Percentiles rank a stretch among this genome's conserved stretches.
Evolutionary conservation across 108 stramenopile genomes (phyloP).

Genomic region (Cyclostephanos tholiformis): DNA sequence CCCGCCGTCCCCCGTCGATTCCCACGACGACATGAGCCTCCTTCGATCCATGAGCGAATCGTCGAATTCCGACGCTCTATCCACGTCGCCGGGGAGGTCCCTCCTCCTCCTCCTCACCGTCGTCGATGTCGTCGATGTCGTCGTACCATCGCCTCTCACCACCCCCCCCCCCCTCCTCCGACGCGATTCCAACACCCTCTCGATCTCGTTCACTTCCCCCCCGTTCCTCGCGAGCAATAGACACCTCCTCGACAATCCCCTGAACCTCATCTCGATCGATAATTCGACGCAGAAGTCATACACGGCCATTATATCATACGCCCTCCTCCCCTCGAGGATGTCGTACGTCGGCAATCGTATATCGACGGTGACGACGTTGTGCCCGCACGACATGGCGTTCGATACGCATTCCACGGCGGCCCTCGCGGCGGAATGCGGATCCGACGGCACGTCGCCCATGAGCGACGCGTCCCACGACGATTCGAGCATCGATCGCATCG

Average conservation of each 20-base stretch:
- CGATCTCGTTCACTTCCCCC: neutral
- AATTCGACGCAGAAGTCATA: conserved; percentile 31
- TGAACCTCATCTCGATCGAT: conserved; percentile 20
- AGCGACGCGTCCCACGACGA: conserved; percentile 43
- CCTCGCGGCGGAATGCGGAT: conserved; percentile 28
- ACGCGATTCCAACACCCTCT: neutral
- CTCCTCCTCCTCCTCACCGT: too few relatives aligned
- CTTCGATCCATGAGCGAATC: too few relatives aligned
- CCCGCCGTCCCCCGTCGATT: too few relatives aligned
- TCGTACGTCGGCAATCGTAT: conserved; percentile 48
- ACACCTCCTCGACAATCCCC: conserved; percentile 40
- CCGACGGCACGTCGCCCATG: conserved; percentile 44
- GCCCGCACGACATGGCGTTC: conserved; percentile 19
- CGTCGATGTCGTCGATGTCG: too few relatives aligned
- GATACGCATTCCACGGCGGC: conserved; percentile 42
- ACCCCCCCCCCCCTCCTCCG: neutral
- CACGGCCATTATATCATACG: conserved; percentile 32
- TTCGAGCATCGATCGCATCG: conserved; percentile 48
- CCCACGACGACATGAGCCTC: too few relatives aligned
- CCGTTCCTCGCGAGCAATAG: conserved; percentile 34
- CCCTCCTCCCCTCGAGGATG: conserved; percentile 43
- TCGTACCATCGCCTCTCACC: too few relatives aligned
- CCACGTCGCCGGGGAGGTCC: too few relatives aligned
- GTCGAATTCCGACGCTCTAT: too few relatives aligned
- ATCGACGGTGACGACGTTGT: conserved; percentile 48